Conservation (phyloP, 2,329 filamentous ascomycete species). For the Aspergillus pseudoglaucus region DNA sequence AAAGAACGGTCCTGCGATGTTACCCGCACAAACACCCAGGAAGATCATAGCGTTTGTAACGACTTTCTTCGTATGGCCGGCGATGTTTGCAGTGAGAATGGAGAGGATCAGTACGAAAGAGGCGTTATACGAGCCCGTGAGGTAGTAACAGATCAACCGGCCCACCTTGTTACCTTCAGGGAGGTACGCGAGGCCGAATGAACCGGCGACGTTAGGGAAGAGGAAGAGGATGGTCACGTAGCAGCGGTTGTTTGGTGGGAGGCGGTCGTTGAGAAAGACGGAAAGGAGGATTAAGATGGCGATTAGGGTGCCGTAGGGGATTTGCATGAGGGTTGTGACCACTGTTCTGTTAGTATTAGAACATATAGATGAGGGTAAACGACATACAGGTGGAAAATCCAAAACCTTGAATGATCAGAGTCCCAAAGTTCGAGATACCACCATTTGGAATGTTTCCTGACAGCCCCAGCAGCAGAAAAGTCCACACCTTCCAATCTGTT, state of each 20-base stretch:
- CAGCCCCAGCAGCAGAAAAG: slow-evolving; percentile 4
- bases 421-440: slow-evolving; percentile 24
- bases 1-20: slow-evolving; percentile 24
- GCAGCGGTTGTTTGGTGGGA: slow-evolving; percentile 16
- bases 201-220: slow-evolving; percentile 16
- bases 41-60: slow-evolving; percentile 23
- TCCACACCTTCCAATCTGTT: slow-evolving; percentile 3
- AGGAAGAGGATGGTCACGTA: slow-evolving; percentile 15
- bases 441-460: slow-evolving; percentile 23
- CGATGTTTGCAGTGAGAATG: slow-evolving; percentile 23
- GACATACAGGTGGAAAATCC: slow-evolving; percentile 36
- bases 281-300: slow-evolving; percentile 16
- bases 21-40: slow-evolving; percentile 19
- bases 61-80: slow-evolving; percentile 28
- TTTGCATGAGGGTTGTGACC: slow-evolving; percentile 31
- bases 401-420: slow-evolving; percentile 31
- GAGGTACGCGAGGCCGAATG: slow-evolving; percentile 14
- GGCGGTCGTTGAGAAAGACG: slow-evolving; percentile 14
- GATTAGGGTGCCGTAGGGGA: slow-evolving; percentile 31
- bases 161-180: slow-evolving; percentile 10
- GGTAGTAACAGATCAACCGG: slow-evolving; percentile 18
- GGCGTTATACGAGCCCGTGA: slow-evolving; percentile 23
- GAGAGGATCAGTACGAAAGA: slow-evolving; percentile 24
- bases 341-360: slow-evolving; percentile 26
- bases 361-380: slow-evolving; percentile 22